These are phyloP conservation scores for Pythium myriotylum DNA, from an alignment of 352 stramenopile genomes.

Conservation along the genomic window DNA sequence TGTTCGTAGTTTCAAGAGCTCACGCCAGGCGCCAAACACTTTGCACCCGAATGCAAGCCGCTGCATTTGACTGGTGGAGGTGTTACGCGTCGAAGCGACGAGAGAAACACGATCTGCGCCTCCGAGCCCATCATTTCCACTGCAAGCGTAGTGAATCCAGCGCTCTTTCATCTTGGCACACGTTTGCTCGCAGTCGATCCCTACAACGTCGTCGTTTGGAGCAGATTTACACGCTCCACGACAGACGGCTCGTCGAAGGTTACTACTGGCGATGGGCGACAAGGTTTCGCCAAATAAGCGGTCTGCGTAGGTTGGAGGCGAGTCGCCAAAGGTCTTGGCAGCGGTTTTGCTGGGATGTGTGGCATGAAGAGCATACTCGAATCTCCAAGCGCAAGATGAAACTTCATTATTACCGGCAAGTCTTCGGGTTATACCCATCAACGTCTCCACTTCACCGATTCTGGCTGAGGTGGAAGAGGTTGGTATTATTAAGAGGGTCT, in stretches of 20 bases:
- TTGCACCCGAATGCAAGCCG: not conserved
- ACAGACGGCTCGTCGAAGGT: not conserved
- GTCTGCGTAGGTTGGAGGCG: not conserved
- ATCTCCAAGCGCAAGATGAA: constrained; percentile 34
- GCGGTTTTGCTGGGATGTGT: constrained; percentile 13
- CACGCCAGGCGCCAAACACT: too few species aligned
- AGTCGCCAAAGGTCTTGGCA: constrained; percentile 6
- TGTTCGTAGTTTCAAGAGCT: not conserved
- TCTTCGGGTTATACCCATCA: constrained; percentile 37
- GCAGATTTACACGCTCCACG: not conserved
- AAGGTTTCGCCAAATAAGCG: not conserved
- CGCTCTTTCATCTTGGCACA: constrained; percentile 2
- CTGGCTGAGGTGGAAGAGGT: constrained; percentile 39
- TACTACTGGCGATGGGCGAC: not conserved
- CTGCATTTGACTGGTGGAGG: not conserved
- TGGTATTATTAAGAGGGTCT: not conserved
- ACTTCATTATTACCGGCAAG: constrained; percentile 37
- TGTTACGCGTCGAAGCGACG: not conserved
- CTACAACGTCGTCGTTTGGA: not conserved
- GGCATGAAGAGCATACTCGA: constrained; percentile 5
- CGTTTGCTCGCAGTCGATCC: not conserved
- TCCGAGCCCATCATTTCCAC: not conserved
- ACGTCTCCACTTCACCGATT: constrained; percentile 30
- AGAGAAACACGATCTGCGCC: not conserved
- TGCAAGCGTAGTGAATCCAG: not conserved